Evolutionary conservation across 108 stramenopile species (phyloP).

Genomic region (Nitzschia palea): DNA sequence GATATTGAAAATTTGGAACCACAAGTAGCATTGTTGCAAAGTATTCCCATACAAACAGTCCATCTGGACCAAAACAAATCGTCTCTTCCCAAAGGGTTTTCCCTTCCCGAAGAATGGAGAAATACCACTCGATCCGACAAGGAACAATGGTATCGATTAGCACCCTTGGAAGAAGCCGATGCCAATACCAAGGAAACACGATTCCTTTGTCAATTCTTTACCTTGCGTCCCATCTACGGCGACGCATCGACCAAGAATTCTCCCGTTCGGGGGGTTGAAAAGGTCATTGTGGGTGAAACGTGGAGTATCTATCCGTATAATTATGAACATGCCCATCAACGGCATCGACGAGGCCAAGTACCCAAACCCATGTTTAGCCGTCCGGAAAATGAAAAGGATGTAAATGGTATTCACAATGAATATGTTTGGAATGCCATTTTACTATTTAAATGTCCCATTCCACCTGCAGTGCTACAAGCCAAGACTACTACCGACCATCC

Average conservation of each 20-base stretch:
- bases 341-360: slow-evolving; percentile 44
- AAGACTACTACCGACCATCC: slow-evolving; percentile 40
- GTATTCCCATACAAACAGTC: slow-evolving; percentile 73
- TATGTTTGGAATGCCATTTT: slow-evolving; percentile 54
- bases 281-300: slow-evolving; percentile 47
- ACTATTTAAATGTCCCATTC: slow-evolving; percentile 65
- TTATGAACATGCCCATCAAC: slow-evolving; percentile 66
- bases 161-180: slow-evolving; percentile 76
- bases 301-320: slow-evolving; percentile 61
- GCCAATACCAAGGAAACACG: slow-evolving; percentile 72
- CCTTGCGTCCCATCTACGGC: slow-evolving; percentile 16
- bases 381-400: background rate
- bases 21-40: slow-evolving; percentile 81
- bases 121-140: background rate
- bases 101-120: slow-evolving; percentile 15
- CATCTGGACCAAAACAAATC: slow-evolving; percentile 1
- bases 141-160: slow-evolving; percentile 60
- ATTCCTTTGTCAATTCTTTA: slow-evolving; percentile 86
- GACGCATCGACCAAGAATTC: slow-evolving; percentile 14
- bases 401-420: slow-evolving; percentile 58
- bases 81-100: background rate
- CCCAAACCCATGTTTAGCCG: slow-evolving; percentile 42
- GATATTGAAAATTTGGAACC: slow-evolving; percentile 58
- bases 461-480: slow-evolving; percentile 18
- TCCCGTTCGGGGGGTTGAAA: background rate